Evolutionary conservation across 495 filamentous ascomycete species (phyloP).

Genomic region (Oidiodendron maius): DNA sequence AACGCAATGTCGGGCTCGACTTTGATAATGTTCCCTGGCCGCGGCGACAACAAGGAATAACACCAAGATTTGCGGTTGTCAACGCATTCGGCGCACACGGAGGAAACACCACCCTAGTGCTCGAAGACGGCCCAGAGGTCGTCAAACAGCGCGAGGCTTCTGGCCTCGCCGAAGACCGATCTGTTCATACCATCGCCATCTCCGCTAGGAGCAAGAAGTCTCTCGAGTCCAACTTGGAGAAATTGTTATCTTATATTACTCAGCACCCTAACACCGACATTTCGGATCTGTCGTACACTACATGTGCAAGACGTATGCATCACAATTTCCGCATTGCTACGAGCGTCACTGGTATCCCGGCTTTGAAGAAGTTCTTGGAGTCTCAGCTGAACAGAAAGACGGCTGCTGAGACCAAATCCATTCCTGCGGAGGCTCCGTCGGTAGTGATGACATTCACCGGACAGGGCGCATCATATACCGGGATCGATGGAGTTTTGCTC

Average conservation of each 20-base stretch:
- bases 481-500: conserved; percentile 67
- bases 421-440: conserved; percentile 28
- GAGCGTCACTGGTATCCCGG: conserved; percentile 39
- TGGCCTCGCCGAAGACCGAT: conserved; percentile 38
- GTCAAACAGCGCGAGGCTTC: conserved; percentile 16
- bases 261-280: conserved; percentile 45
- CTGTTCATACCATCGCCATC: conserved; percentile 47
- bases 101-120: conserved; percentile 56
- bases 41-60: conserved; percentile 51
- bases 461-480: conserved; percentile 59
- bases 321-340: conserved; percentile 67
- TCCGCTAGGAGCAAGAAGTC: conserved; percentile 53
- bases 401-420: conserved; percentile 34
- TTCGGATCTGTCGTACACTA: conserved; percentile 66
- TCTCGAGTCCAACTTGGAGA: conserved; percentile 45
- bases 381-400: too few species aligned
- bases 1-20: conserved; percentile 72
- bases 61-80: conserved; percentile 47
- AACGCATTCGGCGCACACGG: conserved; percentile 69
- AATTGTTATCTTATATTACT: conserved; percentile 46
- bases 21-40: conserved; percentile 50
- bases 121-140: conserved; percentile 49
- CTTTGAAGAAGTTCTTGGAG: background rate
- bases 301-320: conserved; percentile 76
- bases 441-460: conserved; percentile 66